Percentiles rank a stretch among this genome's conserved stretches.
Evolutionary conservation across 345 rosid species (phyloP).

Genomic region (Cardamine resedifolia): DNA sequence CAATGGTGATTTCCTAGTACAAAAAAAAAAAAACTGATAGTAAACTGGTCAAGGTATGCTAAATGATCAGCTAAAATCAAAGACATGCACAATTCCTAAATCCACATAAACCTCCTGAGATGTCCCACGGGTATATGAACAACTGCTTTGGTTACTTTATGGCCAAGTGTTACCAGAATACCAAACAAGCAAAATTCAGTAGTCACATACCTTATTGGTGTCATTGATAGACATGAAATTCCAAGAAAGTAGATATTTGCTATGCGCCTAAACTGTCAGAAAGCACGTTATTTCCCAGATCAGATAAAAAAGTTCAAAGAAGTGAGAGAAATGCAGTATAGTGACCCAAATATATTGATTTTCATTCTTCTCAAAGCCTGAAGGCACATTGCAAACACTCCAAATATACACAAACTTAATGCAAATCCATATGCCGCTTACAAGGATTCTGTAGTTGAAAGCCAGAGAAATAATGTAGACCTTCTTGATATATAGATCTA

Average conservation of each 20-base stretch:
- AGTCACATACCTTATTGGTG: constrained; percentile 81
- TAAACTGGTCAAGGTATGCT: neutral
- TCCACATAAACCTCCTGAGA: constrained; percentile 1
- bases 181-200: constrained; percentile 1
- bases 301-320: constrained; percentile 5
- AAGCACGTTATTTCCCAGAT: constrained; percentile 31
- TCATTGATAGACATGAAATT: constrained; percentile 89
- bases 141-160: neutral
- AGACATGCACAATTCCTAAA: neutral
- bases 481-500: neutral
- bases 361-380: neutral
- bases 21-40: neutral
- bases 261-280: constrained; percentile 98
- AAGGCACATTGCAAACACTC: constrained; percentile 4
- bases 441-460: neutral
- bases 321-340: neutral
- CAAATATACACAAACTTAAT: neutral
- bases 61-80: constrained; percentile 3
- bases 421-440: neutral
- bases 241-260: constrained; percentile 94
- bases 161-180: constrained; percentile 7
- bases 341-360: neutral
- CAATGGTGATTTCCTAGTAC: neutral
- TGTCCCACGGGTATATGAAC: neutral
- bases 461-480: neutral